Base-by-base conservation (phyloP, 805 yeast genomes). In the Torulaspora maleeae region DNA sequence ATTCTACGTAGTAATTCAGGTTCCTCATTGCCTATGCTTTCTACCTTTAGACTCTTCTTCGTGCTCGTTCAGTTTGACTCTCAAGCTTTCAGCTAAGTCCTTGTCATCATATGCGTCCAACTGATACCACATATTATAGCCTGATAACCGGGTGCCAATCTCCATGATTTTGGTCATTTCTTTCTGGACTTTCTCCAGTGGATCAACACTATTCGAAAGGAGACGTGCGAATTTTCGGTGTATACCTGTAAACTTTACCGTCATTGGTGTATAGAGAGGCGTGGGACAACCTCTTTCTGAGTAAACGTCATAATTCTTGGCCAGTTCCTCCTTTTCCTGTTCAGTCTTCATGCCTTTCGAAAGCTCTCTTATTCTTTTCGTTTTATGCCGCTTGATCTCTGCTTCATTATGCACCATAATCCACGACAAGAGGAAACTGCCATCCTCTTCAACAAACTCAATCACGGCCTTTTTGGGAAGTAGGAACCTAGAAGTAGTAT, bases 81-180 rank as follows among this genome's bases (percentile, higher is more conserved):
- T 72, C 32, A 84, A 62, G 6, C 72, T 70, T 54, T 86, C 93
- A 0, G 86, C 85, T 38, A 84, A 55, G 1, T 66, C 64, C 51
- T 81, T 86, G 60, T 86, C 93, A 43, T 79, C 77, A 37, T 77
- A 73, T 0, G 88, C 90, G 62, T 85, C 93, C 9, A 91, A 72
- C 55, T 85, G 87, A 57, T 83, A 86, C 96, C 96, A 89, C 16
- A 88, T 68, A 59, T 83, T 77, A 54, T 79, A 78, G 27, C 77
- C 77, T 5, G 82, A 68, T 3, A 80, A 66, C 47, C 88, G 72
- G 1, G 72, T 70, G 1, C 96, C 95, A 15, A 65, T 68, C 12
- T 70, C 68, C 44, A 88, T 61, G 3, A 82, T 75, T 8, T 72
- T 67, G 32, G 73, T 71, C 96, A 91, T 88, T 15, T 73, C 66